Evolutionary conservation across 441 rosid species (phyloP).

Genomic region (Gossypium gossypioides): DNA sequence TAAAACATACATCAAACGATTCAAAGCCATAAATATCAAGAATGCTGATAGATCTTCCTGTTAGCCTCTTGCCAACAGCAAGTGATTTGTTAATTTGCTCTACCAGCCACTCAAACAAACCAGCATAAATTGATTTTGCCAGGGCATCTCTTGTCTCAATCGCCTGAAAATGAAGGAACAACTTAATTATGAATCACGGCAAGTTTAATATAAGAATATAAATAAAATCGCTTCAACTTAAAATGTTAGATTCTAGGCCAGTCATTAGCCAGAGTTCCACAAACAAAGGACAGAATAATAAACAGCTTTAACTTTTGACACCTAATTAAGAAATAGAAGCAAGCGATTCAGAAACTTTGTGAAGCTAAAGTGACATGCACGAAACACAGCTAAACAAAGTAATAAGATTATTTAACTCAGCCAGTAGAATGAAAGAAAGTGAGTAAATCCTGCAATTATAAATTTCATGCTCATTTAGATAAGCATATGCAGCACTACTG

Average conservation of each 20-base stretch:
- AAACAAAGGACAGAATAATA: background rate
- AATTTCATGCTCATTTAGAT: background rate
- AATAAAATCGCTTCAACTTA: background rate
- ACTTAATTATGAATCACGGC: background rate
- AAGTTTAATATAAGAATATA: slow-evolving; percentile 3
- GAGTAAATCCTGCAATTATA: background rate
- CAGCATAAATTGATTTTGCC: slow-evolving; percentile 89
- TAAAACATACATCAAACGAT: slow-evolving; percentile 76
- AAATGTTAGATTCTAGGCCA: background rate
- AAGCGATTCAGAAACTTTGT: background rate
- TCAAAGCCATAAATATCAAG: slow-evolving; percentile 99
- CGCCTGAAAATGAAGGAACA: slow-evolving; percentile 51
- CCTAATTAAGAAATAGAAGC: background rate
- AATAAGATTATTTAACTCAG: background rate
- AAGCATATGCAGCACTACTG: background rate
- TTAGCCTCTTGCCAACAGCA: slow-evolving; percentile 84
- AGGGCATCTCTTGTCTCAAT: slow-evolving; percentile 87
- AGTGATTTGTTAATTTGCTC: slow-evolving; percentile 95
- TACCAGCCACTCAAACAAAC: slow-evolving; percentile 93
- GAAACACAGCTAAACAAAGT: background rate
- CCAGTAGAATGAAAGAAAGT: background rate
- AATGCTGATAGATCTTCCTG: slow-evolving; percentile 97
- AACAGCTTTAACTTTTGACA: background rate
- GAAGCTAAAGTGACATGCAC: background rate
- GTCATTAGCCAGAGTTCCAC: background rate